phyloP scores from a whole-genome alignment of 2,329 filamentous ascomycete genomes.

The Rhinocladiella mackenziei region DNA sequence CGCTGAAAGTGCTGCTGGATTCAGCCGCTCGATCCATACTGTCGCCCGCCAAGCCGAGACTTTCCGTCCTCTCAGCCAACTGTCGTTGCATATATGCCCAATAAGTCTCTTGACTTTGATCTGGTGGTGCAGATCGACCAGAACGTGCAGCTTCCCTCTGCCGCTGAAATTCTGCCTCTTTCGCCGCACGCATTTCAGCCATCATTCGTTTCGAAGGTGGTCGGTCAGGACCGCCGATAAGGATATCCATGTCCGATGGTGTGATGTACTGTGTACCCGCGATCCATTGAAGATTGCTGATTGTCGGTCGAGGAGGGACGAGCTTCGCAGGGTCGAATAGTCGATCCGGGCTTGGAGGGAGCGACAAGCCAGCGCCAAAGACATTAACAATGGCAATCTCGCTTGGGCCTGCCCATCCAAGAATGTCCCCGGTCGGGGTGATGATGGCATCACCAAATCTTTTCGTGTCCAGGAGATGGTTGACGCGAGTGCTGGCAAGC shows the following conservation, averaged over 20 bases:
- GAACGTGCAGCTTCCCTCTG: constrained; percentile 37
- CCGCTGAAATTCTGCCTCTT: constrained; percentile 48
- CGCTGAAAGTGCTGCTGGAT: constrained; percentile 76
- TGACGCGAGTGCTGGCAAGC: constrained; percentile 63
- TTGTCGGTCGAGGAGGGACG: constrained; percentile 79
- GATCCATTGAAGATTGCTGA: constrained; percentile 95
- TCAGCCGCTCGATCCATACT: constrained; percentile 78
- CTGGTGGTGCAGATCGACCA: constrained; percentile 35
- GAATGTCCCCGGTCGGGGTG: constrained; percentile 72
- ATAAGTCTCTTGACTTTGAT: constrained; percentile 55
- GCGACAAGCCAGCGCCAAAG: constrained; percentile 69
- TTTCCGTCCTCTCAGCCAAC: constrained; percentile 86
- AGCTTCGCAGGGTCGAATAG: constrained; percentile 72
- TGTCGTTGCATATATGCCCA: constrained; percentile 79
- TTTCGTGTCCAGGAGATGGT: constrained; percentile 65
- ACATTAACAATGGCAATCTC: constrained; percentile 79
- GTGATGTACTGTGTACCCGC: constrained; percentile 89
- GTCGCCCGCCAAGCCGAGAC: constrained; percentile 75
- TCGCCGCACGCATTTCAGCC: constrained; percentile 72
- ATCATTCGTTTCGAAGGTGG: constrained; percentile 87
- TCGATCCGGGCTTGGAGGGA: constrained; percentile 64
- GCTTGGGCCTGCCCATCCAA: constrained; percentile 84
- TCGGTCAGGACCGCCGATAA: constrained; percentile 84
- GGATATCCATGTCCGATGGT: constrained; percentile 77
- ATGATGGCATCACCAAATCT: constrained; percentile 68